phyloP scores from a whole-genome alignment of 106 monocot genomes.

The Gastrodia elata region DNA sequence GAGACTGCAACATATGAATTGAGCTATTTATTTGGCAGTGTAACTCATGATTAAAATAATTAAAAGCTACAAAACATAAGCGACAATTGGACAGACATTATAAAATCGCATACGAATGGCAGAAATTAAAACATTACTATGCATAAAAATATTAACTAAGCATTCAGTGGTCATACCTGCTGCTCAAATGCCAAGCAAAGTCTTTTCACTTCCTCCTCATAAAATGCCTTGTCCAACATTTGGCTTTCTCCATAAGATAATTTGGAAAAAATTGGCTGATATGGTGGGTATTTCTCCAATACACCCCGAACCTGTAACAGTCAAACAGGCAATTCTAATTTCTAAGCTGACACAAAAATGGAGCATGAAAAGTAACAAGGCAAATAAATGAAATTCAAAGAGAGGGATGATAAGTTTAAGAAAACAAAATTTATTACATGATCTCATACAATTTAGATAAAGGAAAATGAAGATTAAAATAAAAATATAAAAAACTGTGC shows the following conservation, averaged over 20 bases:
- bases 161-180: constrained; percentile 42
- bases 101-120: neutral
- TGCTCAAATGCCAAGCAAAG: constrained; percentile 90
- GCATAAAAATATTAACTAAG: neutral
- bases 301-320: constrained; percentile 66
- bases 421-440: neutral
- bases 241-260: constrained; percentile 94
- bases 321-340: neutral
- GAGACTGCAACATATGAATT: too few relatives aligned
- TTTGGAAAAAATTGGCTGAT: constrained; percentile 79
- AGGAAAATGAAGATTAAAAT: neutral
- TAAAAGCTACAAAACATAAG: too few relatives aligned
- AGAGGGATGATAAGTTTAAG: neutral
- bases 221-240: constrained; percentile 95
- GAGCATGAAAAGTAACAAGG: neutral
- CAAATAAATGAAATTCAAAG: neutral
- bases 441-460: neutral
- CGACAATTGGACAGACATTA: neutral
- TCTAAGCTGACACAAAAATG: neutral
- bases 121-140: neutral
- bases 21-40: too few relatives aligned
- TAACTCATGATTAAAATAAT: too few relatives aligned
- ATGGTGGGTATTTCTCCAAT: constrained; percentile 95
- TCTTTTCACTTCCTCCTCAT: constrained; percentile 96
- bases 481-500: neutral